Conservation (phyloP, 1,284 basidiomycete species). For the Sparassis latifolia region DNA sequence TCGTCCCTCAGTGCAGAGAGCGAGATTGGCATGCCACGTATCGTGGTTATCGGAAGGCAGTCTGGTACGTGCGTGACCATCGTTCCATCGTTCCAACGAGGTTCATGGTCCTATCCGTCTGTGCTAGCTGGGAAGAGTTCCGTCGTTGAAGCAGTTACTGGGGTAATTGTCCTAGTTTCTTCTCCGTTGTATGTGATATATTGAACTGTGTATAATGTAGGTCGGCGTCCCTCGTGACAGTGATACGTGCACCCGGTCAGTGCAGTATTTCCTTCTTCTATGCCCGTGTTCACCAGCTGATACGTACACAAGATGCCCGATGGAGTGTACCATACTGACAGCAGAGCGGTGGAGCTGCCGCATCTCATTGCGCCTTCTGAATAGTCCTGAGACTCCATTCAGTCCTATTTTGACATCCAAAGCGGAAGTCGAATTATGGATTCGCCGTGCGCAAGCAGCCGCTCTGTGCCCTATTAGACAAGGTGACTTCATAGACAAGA, state of each 20-base stretch:
- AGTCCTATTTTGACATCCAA: conserved; percentile 13
- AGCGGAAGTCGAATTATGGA: conserved; percentile 22
- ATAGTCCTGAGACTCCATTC: conserved; percentile 9
- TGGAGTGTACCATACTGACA: conserved; percentile 17
- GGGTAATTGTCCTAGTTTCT: conserved; percentile 29
- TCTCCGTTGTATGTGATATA: not conserved
- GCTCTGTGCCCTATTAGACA: conserved; percentile 18
- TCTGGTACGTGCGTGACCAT: conserved; percentile 24
- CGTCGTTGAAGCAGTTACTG: conserved; percentile 47
- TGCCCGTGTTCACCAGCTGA: not conserved
- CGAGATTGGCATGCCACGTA: conserved; percentile 14
- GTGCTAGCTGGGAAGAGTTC: conserved; percentile 35
- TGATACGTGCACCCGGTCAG: conserved; percentile 52
- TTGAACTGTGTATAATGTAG: conserved; percentile 23
- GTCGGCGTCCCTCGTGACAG: conserved; percentile 53
- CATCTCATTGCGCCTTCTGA: conserved; percentile 20
- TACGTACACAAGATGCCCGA: conserved; percentile 15
- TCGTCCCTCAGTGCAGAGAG: conserved; percentile 8
- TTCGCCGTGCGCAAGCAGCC: conserved; percentile 26
- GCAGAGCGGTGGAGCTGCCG: conserved; percentile 23
- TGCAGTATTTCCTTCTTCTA: not conserved
- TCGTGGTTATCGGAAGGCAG: conserved; percentile 22
- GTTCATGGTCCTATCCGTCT: too few relatives aligned
- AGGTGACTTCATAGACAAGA: conserved; percentile 11
- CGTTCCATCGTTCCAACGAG: not conserved